Evolutionary conservation across 192 early-diverging fungal genomes (phyloP), one percentile per base, ranked within the genome.

Genomic region (Coemansia sp.): DNA sequence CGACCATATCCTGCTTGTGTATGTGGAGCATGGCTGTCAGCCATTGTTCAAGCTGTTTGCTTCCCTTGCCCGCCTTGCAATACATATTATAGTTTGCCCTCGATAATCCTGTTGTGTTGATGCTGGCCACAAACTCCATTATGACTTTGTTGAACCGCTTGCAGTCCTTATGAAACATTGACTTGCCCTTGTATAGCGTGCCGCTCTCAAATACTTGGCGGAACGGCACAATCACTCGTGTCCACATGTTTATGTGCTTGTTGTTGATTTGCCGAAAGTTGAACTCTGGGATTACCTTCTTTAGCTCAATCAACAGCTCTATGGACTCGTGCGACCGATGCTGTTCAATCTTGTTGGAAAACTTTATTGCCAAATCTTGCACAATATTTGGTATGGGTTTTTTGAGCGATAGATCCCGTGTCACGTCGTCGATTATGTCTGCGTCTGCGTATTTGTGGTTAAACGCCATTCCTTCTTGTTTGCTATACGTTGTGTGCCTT

Each of bases 231-330:
- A 76, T 76, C 1, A 43, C 56, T 10, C 75, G 50, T 0, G 75
- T 76, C 75, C 75, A 76, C 75, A 76, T 76, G 29, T 76, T 76
- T 48, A 71, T 65, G 29, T 76, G 75, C 58, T 71, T 76, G 48
- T 71, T 57, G 65, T 76, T 76, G 1, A 76, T 64, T 38, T 76
- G 69, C 32, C 61, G 57, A 62, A 57, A 66, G 12, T 61, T 22
- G 12, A 62, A 71, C 19, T 59, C 51, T 0, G 75, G 69, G 4
- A 58, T 56, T 0, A 56, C 62, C n/a, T 15, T 15, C 15, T 52
- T 66, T 1, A 78, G 59, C 41, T 65, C 63, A 11, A 65, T 9
- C 7, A 78, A 43, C 5, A 78, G 63, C 32, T 64, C 23, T n/a
- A 78, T 59, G 21, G 59, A 67, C 15, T 59, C 49, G 5, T 35